Percentiles rank a stretch among this genome's conserved stretches.
These are phyloP conservation scores for Pseudophaeomoniella oleicola DNA, from an alignment of 2,329 filamentous ascomycete species.

Conservation along the genomic window DNA sequence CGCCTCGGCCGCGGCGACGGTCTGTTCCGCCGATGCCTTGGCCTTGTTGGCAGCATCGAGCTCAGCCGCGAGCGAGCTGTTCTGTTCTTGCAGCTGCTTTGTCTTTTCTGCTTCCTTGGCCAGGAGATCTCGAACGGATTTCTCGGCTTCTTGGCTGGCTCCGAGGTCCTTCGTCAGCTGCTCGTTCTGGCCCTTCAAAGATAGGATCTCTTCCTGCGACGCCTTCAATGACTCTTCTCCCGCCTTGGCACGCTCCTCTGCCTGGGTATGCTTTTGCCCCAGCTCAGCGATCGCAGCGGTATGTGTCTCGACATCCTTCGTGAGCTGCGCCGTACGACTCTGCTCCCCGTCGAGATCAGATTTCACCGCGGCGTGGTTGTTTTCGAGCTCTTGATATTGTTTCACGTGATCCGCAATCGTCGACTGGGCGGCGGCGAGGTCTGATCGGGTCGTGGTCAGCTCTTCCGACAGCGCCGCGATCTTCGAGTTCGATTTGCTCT, in stretches of 20 bases:
- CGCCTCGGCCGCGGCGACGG: constrained; percentile 17
- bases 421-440: constrained; percentile 26
- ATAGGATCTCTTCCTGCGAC: constrained; percentile 3
- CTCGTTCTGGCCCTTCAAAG: constrained; percentile 4
- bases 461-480: constrained; percentile 44
- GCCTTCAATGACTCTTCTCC: constrained; percentile 5
- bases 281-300: constrained; percentile 2
- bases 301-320: constrained; percentile 4
- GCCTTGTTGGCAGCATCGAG: constrained; percentile 14
- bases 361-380: constrained; percentile 4
- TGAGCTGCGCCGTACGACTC: constrained; percentile 2
- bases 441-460: constrained; percentile 46
- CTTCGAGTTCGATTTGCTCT: constrained; percentile 10
- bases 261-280: constrained; percentile 3
- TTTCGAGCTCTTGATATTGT: constrained; percentile 7
- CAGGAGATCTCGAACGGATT: constrained; percentile 3
- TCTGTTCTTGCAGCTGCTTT: constrained; percentile 3
- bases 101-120: constrained; percentile 2
- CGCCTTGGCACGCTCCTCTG: constrained; percentile 1
- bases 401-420: constrained; percentile 6
- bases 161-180: constrained; percentile 4
- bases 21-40: constrained; percentile 41
- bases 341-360: background rate
- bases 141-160: background rate
- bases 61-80: constrained; percentile 3